Base-by-base conservation (phyloP, 2,329 filamentous ascomycete genomes). In the Curvularia hawaiiensis region DNA sequence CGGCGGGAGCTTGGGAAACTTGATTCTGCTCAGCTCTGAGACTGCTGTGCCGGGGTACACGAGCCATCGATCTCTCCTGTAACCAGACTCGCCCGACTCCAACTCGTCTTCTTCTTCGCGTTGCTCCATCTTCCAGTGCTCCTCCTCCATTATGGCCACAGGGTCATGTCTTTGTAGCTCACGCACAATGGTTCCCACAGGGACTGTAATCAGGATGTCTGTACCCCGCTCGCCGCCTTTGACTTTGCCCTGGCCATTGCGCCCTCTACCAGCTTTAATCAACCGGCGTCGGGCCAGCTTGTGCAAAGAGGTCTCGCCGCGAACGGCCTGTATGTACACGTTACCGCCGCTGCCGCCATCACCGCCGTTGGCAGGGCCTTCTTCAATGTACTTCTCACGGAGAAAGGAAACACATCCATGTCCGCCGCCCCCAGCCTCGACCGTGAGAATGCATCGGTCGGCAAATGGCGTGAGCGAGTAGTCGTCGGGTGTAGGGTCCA, bases 371-470 rank as follows among this genome's bases (percentile, higher is more conserved):
- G 95, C 87, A 11, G 95, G 95, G 0, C 95, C 95, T 63, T 96
- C 88, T 44, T 88, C 86, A 30, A 97, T 83, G 76, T 90, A 98
- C 62, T 94, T 94, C 70, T 99, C 95, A 20, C 94, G 89, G 43
- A 96, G 80, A 74, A 98, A 99, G 0, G 95, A 95, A 50, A 98
- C 91, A 72, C 95, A 99, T 62, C 95, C 95, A 71, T 95, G 88
- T 9, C 95, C 95, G 26, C 95, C 95, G 2, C 82, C 79, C 9
- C 95, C 95, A 18, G 93, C 90, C 66, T 90, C 84, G 3, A 98
- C 77, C 0, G 86, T 90, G 28, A 98, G 78, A 8, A 86, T 85
- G 54, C 93, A 93, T 74, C 91, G 90, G 78, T 99, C 95, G 54
- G 91, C 88, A 72, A 99, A 99, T 44, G 88, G 89, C 4, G 91